These are phyloP conservation scores for Cucurbita argyrosperma DNA, from an alignment of 306 rosid species.

Conservation along the genomic window DNA sequence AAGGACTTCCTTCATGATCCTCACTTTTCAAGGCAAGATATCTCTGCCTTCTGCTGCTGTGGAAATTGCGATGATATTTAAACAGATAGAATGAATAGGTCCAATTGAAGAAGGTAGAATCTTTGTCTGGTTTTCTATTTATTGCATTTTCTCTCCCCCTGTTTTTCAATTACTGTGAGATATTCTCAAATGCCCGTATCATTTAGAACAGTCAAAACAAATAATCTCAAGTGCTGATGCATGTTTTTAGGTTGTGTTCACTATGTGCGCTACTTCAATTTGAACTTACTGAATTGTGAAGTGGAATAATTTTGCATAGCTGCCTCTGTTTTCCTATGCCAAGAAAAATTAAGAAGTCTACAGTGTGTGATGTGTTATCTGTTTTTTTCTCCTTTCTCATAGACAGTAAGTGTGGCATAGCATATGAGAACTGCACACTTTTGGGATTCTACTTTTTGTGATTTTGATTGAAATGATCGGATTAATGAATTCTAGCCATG, in stretches of 20 bases:
- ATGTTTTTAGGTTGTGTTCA: constrained; percentile 28
- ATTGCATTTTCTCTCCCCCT: constrained; percentile 9
- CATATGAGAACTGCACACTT: neutral
- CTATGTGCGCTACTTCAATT: constrained; percentile 25
- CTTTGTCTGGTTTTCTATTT: constrained; percentile 14
- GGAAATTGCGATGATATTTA: constrained; percentile 22
- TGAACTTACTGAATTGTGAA: constrained; percentile 8
- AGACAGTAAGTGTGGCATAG: neutral
- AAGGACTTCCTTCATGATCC: constrained; percentile 24
- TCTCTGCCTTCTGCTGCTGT: constrained; percentile 25
- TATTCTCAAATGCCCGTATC: constrained; percentile 24
- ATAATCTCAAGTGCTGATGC: constrained; percentile 23
- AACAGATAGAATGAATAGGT: constrained; percentile 18
- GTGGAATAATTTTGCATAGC: neutral
- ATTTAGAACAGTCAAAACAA: constrained; percentile 26
- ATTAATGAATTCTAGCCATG: neutral
- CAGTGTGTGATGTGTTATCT: neutral
- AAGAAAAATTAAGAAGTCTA: neutral
- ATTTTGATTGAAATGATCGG: neutral
- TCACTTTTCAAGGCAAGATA: constrained; percentile 26
- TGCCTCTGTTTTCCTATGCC: neutral
- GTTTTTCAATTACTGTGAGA: constrained; percentile 16
- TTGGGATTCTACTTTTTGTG: neutral
- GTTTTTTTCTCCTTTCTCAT: neutral
- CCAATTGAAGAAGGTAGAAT: constrained; percentile 20